phyloP scores from a whole-genome alignment of 805 yeast genomes.

The Candida jianshihensis region DNA sequence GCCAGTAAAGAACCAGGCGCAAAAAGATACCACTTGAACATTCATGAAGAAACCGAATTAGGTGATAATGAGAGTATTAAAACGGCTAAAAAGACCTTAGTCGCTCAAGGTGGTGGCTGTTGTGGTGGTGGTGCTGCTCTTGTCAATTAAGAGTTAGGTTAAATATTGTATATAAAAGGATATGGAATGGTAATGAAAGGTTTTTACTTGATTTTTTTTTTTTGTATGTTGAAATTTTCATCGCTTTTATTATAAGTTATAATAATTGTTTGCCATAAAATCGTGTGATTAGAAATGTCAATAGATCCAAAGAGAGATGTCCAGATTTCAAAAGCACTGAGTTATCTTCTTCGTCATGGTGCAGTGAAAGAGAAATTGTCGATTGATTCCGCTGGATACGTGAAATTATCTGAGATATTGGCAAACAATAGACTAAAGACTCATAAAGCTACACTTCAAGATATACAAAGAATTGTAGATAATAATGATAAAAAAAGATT shows the following conservation, averaged over 20 bases:
- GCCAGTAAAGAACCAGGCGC: conserved; percentile 44
- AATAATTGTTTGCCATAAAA: neutral
- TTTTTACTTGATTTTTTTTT: neutral
- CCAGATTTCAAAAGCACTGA: conserved; percentile 63
- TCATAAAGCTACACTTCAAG: conserved; percentile 46
- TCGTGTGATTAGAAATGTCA: neutral
- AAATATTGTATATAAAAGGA: no score
- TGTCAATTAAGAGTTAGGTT: conserved; percentile 6
- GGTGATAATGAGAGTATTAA: conserved; percentile 86
- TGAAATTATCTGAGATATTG: conserved; percentile 46
- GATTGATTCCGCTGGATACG: conserved; percentile 65
- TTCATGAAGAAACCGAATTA: conserved; percentile 77
- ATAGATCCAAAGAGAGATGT: conserved; percentile 33
- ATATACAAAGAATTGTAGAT: conserved; percentile 53
- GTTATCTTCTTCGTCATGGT: conserved; percentile 80
- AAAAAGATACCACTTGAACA: conserved; percentile 48
- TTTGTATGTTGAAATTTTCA: neutral
- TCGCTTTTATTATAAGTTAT: neutral
- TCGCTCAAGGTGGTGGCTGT: conserved; percentile 50
- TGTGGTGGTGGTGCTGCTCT: conserved; percentile 40
- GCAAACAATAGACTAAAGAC: conserved; percentile 52
- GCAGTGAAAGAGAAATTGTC: conserved; percentile 61
- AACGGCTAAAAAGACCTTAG: conserved; percentile 37
- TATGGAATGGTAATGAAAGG: neutral
- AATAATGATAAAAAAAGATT: conserved; percentile 70